A percentile compares a stretch with the other conserved stretches of the same genome.
phyloP scores from a whole-genome alignment of 495 filamentous ascomycete species.

The Aspergillus olivimuriae region DNA sequence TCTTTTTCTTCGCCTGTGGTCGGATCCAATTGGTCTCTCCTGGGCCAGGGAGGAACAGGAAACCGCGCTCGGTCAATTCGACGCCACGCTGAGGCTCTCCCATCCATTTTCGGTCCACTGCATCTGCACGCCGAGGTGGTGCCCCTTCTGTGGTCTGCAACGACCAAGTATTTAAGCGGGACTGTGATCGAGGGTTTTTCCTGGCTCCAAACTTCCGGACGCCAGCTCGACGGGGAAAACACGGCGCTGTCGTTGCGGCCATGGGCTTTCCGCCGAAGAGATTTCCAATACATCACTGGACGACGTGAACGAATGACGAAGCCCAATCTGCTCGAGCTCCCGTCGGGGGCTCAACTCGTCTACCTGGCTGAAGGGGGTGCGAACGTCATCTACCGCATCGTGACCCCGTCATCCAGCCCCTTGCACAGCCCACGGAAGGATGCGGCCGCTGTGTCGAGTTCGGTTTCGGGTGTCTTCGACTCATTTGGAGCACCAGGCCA shows the following conservation, averaged over 20 bases:
- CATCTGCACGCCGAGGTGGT: slow-evolving; percentile 1
- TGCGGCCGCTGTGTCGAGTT: background rate
- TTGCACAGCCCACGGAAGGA: background rate
- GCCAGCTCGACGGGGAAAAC: too few relatives aligned
- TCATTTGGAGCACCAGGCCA: slow-evolving; percentile 15
- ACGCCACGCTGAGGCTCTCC: slow-evolving; percentile 1
- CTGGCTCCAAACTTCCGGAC: too few relatives aligned
- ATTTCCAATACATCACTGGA: slow-evolving; percentile 5
- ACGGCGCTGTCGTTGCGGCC: slow-evolving; percentile 11
- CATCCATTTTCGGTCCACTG: slow-evolving; percentile 5
- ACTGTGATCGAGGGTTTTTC: background rate
- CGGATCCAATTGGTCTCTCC: background rate
- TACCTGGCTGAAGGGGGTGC: slow-evolving; percentile 65
- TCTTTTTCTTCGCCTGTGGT: background rate
- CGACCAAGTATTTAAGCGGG: slow-evolving; percentile 3
- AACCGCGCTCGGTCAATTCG: background rate
- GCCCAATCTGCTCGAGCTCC: slow-evolving; percentile 33
- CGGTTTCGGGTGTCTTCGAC: slow-evolving; percentile 5
- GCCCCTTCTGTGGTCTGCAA: background rate
- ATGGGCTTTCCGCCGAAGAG: slow-evolving; percentile 15
- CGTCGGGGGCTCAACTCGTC: slow-evolving; percentile 33
- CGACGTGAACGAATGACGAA: slow-evolving; percentile 32
- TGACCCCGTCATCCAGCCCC: slow-evolving; percentile 12
- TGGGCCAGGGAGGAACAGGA: background rate
- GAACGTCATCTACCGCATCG: slow-evolving; percentile 62